Evolutionary conservation across 305 asterid genomes (phyloP), one percentile per base, ranked within the genome.

Genomic region (Fraxinus latifolia): DNA sequence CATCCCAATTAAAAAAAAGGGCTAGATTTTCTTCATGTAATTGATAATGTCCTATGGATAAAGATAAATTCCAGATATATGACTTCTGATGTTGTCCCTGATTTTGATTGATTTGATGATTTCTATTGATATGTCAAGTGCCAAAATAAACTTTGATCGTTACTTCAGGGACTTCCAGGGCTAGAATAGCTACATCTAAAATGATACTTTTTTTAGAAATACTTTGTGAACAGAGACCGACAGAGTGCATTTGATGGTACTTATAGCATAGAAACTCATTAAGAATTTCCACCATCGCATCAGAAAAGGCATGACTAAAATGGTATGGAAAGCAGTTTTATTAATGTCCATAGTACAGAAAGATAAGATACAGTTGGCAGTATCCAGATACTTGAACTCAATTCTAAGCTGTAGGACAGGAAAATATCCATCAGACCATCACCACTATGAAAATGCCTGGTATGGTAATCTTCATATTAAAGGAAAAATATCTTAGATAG

Each of bases 301-400:
- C 70, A 58, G 74, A 78, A 6, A 78, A 34, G 15, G 17, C 74
- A 60, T 5, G 36, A 77, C 79, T 17, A 29, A 32, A 55, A 33
- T 19, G 19, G 15, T n/a, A 78, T 36, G 32, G 3, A 39, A 42
- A 65, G 82, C 50, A 77, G 68, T 68, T 47, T 27, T 78, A 55
- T 33, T 34, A 29, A 19, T 50, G 74, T 58, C 73, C 32, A n/a
- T 44, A 27, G 78, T 36, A 81, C 50, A 79, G 76, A 32, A 62
- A 29, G 23, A 81, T 62, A 80, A 72, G 60, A 80, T 65, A 68
- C 7, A 34, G 42, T 74, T 53, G 67, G 72, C 76, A 79, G 81
- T 75, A 25, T 55, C 79, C 67, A 74, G 80, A 81, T 44, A 15
- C 83, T 34, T 53, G 76, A 37, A 73, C 89, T 42, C 81, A 60